Percentiles rank a stretch among this genome's conserved stretches.
phyloP scores from a whole-genome alignment of 179 eudicot genomes.

The Nepenthes alata region DNA sequence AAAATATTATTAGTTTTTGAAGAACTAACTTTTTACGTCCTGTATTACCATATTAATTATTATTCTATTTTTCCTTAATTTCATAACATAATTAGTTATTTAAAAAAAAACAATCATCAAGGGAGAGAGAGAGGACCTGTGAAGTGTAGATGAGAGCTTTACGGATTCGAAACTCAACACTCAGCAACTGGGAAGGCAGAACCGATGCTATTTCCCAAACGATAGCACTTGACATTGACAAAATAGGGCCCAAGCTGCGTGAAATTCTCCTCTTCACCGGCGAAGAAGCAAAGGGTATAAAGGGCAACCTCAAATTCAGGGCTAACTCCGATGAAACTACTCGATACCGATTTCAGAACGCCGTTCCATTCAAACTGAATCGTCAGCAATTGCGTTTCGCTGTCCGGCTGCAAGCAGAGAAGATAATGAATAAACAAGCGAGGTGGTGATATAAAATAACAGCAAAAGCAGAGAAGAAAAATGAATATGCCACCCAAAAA shows the following conservation, averaged over 20 bases:
- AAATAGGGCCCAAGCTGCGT: slow-evolving; percentile 78
- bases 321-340: slow-evolving; percentile 81
- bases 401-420: slow-evolving; percentile 62
- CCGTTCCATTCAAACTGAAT: slow-evolving; percentile 95
- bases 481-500: too few relatives aligned
- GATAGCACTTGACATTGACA: slow-evolving; percentile 86
- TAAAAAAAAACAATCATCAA: too few relatives aligned
- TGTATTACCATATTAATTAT: too few relatives aligned
- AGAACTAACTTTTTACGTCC: too few relatives aligned
- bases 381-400: slow-evolving; percentile 76
- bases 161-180: slow-evolving; percentile 7
- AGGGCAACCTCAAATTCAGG: slow-evolving; percentile 90
- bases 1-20: too few relatives aligned
- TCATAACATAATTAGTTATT: too few relatives aligned
- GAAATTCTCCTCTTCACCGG: slow-evolving; percentile 68
- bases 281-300: slow-evolving; percentile 74
- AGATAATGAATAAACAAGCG: background rate
- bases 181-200: slow-evolving; percentile 84
- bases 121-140: too few relatives aligned
- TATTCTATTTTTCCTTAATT: too few relatives aligned
- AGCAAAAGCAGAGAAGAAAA: too few relatives aligned
- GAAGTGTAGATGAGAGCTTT: background rate
- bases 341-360: slow-evolving; percentile 67
- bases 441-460: background rate
- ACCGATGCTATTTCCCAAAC: slow-evolving; percentile 60